phyloP scores from a whole-genome alignment of 2,329 filamentous ascomycete genomes.

The Botrytis medusae region DNA sequence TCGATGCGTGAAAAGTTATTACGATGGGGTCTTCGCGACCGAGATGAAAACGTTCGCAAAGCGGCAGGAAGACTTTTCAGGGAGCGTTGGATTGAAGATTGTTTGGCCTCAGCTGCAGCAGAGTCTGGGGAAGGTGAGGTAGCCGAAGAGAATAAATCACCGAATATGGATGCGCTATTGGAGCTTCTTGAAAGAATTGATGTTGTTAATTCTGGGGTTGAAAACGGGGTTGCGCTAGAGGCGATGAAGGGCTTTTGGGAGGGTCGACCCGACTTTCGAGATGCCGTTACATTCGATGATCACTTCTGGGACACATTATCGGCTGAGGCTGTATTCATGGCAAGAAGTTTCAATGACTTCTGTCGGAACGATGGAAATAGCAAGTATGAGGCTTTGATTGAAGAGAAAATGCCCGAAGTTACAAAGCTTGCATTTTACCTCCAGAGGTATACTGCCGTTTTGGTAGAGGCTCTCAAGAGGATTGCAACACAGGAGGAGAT shows the following conservation, averaged over 20 bases:
- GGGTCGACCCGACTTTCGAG: constrained; percentile 78
- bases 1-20: constrained; percentile 94
- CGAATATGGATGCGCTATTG: constrained; percentile 78
- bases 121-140: constrained; percentile 54
- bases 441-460: constrained; percentile 71
- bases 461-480: constrained; percentile 63
- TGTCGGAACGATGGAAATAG: constrained; percentile 73
- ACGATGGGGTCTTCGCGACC: constrained; percentile 89
- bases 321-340: constrained; percentile 86
- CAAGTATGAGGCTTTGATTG: constrained; percentile 72
- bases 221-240: constrained; percentile 86
- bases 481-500: constrained; percentile 52
- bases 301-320: constrained; percentile 78
- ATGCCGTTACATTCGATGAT: constrained; percentile 70
- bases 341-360: constrained; percentile 91
- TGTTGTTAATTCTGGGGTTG: constrained; percentile 83
- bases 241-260: constrained; percentile 98
- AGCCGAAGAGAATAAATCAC: constrained; percentile 53
- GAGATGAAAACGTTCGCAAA: constrained; percentile 91
- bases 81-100: constrained; percentile 97
- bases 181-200: constrained; percentile 94
- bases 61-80: constrained; percentile 87
- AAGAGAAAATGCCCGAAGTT: constrained; percentile 94
- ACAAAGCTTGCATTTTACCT: constrained; percentile 87
- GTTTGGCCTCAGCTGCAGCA: constrained; percentile 65